Evolutionary conservation across 805 yeast species (phyloP), one percentile per base, ranked within the genome.

Genomic region (Zygosaccharomyces rouxii): DNA sequence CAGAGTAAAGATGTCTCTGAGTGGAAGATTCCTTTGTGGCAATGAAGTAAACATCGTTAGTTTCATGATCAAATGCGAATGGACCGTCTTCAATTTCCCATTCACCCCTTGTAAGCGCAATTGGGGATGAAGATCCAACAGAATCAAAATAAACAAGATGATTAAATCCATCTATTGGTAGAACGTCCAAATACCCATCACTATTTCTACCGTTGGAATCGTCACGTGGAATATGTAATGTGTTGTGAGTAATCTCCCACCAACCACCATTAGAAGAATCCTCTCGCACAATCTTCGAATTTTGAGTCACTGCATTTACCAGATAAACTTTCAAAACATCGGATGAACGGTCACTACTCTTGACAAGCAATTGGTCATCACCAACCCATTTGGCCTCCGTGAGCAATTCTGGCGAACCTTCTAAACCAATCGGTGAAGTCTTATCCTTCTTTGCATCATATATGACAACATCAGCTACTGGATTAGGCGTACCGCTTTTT

Each of bases 61-160:
- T 70, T 5, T 71, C 68, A 44, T 67, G 70, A 59, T 85, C 89
- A 67, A 79, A 80, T 0, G 83, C 76, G 2, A 83, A 71, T 2
- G 85, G 81, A 1, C 88, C 90, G 52, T 73, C 77, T 23, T 79
- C 85, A n/a, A 94, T 95, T 66, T 94, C 99, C 96, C 96, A 94
- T 0, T 76, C 68, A 5, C 99, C 99, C 3, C 67, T 49, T 1
- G 94, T 86, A 41, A 95, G 74, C 19, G 84, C 63, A 2, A 58
- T 58, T 3, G 88, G 88, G 13, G 68, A 66, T 0, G 79, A 53
- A 4, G 83, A 64, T 22, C 75, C 72, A 2, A 89, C 80, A 4
- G 96, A 94, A 2, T 86, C 72, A 63, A 81, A 94, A 66, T 85
- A 90, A 0, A 89, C 98, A 53, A 94, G 71, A 66, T 94, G 99